Evolutionary conservation across 352 stramenopile species (phyloP), one percentile per base, ranked within the genome.

Genomic region (Globisporangium rhizosaccharum): DNA sequence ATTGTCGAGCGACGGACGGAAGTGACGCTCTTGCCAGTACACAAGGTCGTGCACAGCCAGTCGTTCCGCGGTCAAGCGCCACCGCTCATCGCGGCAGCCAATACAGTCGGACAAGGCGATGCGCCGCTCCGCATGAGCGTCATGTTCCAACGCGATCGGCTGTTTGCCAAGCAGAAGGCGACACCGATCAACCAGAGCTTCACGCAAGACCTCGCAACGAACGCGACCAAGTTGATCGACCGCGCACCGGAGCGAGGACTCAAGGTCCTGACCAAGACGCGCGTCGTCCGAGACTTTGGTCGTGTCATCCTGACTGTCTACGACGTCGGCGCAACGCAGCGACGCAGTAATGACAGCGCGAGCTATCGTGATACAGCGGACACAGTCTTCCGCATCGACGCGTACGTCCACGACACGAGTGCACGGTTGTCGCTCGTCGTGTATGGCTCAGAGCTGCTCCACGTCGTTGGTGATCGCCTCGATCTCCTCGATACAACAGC

Each of bases 141-240:
- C 15, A 41, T 53, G 28, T 87, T 91, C 49, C 51, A 84, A 49
- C 62, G 67, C 11, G 79, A 91, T 49, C 72, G 76, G 51, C 62
- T 91, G 28, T 91, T 78, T 30, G 65, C 73, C 1, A 91, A 88
- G 59, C 71, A 87, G 44, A 91, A 91, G 51, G 67, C 49, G 3
- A 91, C 82, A 0, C 82, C 82, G 39, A 67, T 88, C 18, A 73
- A 76, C 18, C 51, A 67, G 26, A 61, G 30, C 3, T 64, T 75
- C 8, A 50, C 65, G 3, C 50, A 44, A 5, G 82, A 92, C 47
- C 36, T 60, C 0, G 42, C 42, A 11, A 51, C 49, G 0, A 92
- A 92, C 47, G 67, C 60, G 4, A 48, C 44, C 9, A 92, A 90
- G 41, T 63, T 92, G 9, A 90, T 92, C 46, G 76, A 88, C 41